phyloP scores from a whole-genome alignment of 768 basidiomycete genomes.

The Boletellus emodensis region DNA sequence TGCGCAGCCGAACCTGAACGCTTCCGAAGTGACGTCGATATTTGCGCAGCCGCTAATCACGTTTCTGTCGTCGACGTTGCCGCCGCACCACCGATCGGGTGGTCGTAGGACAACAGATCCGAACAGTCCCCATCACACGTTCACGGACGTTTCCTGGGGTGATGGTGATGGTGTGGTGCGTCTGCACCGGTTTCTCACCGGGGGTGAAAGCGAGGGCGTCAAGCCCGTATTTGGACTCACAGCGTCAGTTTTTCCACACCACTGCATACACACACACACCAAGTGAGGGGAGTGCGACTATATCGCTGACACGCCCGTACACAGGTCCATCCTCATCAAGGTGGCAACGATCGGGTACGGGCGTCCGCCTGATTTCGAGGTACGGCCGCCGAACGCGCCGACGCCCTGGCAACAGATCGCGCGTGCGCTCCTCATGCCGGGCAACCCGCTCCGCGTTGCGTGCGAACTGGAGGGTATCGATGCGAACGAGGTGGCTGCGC shows the following conservation, averaged over 20 bases:
- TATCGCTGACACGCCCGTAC: neutral
- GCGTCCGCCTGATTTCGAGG: constrained; percentile 41
- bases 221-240: constrained; percentile 90
- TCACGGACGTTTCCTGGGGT: constrained; percentile 48
- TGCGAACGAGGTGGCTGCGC: constrained; percentile 11
- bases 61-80: constrained; percentile 60
- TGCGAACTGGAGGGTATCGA: constrained; percentile 28
- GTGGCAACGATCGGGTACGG: constrained; percentile 49
- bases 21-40: constrained; percentile 70
- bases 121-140: constrained; percentile 54
- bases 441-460: constrained; percentile 22
- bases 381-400: constrained; percentile 42
- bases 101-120: constrained; percentile 49
- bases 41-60: constrained; percentile 83
- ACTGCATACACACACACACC: neutral
- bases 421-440: constrained; percentile 34
- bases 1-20: constrained; percentile 71
- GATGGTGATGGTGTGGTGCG: constrained; percentile 42
- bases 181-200: constrained; percentile 80
- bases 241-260: constrained; percentile 49
- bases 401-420: constrained; percentile 40
- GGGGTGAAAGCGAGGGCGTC: constrained; percentile 76
- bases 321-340: constrained; percentile 49
- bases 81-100: constrained; percentile 56
- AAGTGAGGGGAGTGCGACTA: neutral